Conservation (phyloP, 306 rosid species). For the Mimosa pudica region DNA sequence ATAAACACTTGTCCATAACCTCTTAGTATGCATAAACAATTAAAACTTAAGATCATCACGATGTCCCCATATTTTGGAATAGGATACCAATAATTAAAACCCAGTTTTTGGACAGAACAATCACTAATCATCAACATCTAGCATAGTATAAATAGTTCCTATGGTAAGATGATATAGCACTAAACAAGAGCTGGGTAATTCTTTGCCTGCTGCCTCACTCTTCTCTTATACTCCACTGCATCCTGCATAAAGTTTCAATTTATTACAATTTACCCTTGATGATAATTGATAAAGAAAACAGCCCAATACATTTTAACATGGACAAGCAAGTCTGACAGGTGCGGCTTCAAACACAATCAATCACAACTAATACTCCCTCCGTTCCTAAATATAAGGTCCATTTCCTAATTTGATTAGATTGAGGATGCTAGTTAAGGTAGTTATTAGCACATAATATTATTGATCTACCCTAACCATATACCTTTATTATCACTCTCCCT, state of each 20-base stretch:
- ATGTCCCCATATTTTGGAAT: conserved; percentile 37
- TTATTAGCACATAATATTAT: no score
- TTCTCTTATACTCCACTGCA: conserved; percentile 76
- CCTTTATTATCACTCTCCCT: no score
- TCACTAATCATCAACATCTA: conserved; percentile 43
- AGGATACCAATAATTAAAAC: conserved; percentile 40
- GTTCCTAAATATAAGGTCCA: no score
- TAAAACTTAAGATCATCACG: conserved; percentile 30
- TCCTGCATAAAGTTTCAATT: conserved; percentile 57
- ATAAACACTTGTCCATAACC: conserved; percentile 46
- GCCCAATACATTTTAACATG: neutral
- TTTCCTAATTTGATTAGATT: no score
- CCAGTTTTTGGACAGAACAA: conserved; percentile 34
- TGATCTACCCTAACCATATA: no score
- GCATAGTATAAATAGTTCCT: conserved; percentile 41
- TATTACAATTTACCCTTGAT: neutral
- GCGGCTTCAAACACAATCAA: neutral
- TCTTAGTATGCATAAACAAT: conserved; percentile 29
- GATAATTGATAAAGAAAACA: neutral
- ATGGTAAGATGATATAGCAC: conserved; percentile 37
- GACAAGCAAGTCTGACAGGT: neutral
- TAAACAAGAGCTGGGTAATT: conserved; percentile 80
- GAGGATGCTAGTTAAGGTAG: no score
- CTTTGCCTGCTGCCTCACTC: conserved; percentile 92
- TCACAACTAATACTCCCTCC: neutral